phyloP scores from a whole-genome alignment of 2,329 filamentous ascomycete species.

The Talaromyces atroroseus region DNA sequence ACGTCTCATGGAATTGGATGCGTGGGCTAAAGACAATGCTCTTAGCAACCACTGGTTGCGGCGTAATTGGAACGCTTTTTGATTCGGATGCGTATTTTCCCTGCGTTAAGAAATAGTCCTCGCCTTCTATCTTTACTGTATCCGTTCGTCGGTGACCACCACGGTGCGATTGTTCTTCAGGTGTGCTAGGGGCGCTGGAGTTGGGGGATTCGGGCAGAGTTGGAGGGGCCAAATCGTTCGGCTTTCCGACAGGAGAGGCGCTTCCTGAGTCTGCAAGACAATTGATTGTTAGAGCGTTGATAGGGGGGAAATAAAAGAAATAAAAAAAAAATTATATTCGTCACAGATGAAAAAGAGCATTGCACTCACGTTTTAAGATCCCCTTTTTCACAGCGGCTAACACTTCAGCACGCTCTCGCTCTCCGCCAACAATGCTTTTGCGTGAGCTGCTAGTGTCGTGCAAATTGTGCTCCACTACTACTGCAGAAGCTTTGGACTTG shows the following conservation, averaged over 20 bases:
- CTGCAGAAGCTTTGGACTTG: conserved; percentile 37
- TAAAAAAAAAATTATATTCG: too few relatives aligned
- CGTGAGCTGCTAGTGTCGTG: conserved; percentile 39
- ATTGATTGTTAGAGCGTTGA: neutral
- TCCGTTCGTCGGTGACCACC: conserved; percentile 59
- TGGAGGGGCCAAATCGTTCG: conserved; percentile 46
- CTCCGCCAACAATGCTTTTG: conserved; percentile 86
- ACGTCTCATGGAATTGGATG: conserved; percentile 93
- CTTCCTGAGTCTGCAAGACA: conserved; percentile 54
- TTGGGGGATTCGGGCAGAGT: conserved; percentile 69
- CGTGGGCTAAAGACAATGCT: conserved; percentile 78
- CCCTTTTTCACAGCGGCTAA: conserved; percentile 90
- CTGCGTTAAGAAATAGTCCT: conserved; percentile 84
- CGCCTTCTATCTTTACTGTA: conserved; percentile 68
- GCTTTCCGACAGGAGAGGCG: conserved; percentile 63
- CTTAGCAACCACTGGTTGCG: conserved; percentile 41
- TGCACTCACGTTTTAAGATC: conserved; percentile 76
- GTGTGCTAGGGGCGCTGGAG: conserved; percentile 83
- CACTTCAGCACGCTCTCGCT: conserved; percentile 84
- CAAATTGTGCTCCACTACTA: conserved; percentile 35
- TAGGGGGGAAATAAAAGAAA: neutral
- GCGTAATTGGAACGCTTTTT: conserved; percentile 57
- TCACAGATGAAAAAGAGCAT: neutral
- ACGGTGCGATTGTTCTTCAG: conserved; percentile 61
- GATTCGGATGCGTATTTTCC: conserved; percentile 65